These are phyloP conservation scores for Brassica cretica DNA, from an alignment of 345 rosid genomes.

Conservation along the genomic window DNA sequence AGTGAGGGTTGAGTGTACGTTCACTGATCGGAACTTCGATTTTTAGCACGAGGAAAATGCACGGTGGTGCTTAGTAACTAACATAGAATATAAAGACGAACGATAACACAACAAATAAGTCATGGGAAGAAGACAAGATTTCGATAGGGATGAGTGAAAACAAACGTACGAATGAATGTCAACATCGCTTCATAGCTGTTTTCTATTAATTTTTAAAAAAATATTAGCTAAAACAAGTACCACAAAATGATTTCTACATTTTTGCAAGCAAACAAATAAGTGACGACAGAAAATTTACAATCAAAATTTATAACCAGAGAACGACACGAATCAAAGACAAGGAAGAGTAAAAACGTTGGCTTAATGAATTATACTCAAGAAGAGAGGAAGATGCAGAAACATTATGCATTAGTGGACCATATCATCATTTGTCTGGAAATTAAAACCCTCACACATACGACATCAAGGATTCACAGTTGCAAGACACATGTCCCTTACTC, in stretches of 20 bases:
- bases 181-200: not conserved
- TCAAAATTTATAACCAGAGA: not conserved
- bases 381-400: not conserved
- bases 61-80: not conserved
- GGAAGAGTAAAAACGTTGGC: not conserved
- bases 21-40: not conserved
- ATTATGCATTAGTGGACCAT: not conserved
- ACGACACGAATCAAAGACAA: not conserved
- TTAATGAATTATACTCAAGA: not conserved
- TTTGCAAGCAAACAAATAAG: not conserved
- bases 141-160: not conserved
- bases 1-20: no score
- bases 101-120: not conserved
- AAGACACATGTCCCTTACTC: not conserved
- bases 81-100: not conserved
- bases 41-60: not conserved
- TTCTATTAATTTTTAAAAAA: not conserved
- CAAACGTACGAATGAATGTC: not conserved
- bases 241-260: not conserved
- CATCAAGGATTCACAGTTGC: not conserved
- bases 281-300: not conserved
- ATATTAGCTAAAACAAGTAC: not conserved
- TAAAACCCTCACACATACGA: not conserved
- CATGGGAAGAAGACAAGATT: not conserved
- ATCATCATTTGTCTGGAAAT: not conserved